Evolutionary conservation across 2,329 filamentous ascomycete genomes (phyloP), one percentile per base, ranked within the genome.

Genomic region (Graphilbum fragrans): DNA sequence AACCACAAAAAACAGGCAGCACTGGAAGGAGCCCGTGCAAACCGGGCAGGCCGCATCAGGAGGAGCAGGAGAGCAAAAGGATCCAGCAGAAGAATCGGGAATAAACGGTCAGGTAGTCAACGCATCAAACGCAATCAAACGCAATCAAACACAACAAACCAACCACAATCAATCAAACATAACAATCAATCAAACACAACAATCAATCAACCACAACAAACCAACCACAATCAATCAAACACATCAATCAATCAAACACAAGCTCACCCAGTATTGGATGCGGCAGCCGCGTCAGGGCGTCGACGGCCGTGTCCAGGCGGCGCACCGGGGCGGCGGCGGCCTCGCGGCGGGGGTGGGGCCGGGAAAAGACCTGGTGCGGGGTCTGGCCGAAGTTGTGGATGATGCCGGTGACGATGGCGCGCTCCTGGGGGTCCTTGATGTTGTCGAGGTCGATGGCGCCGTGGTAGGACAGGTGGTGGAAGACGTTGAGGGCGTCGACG

Each of bases 361-460:
- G 81, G 35, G 77, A 74, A 58, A 96, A 98, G 16, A 96, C 82
- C 58, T 98, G 93, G 52, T 93, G 84, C 2, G 93, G 92, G 2
- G 93, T 98, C 58, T 98, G 92, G 1, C 92, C 92, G 59, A 98
- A 98, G 52, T 96, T 96, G 61, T 98, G 90, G 52, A 98, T 96
- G 50, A 95, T 94, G 27, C 86, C 86, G 41, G 94, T 95, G 1
- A 87, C 90, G 5, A 90, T 85, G 7, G 87, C 69, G 35, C 87
- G 74, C 59, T 96, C 88, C 42, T 90, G 77, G 1, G 85, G 82
- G 55, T 96, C 90, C 8, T 81, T 77, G 45, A 98, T 96, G 40
- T 79, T 80, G 58, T 98, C 92, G 5, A 98, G 66, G 57, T 98
- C 86, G 49, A 85, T 93, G 3, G 90, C 87, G 7, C 92, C 93